Evolutionary conservation across 371 early-diverging fungal species (phyloP).

Genomic region (Rhizomucor miehei): DNA sequence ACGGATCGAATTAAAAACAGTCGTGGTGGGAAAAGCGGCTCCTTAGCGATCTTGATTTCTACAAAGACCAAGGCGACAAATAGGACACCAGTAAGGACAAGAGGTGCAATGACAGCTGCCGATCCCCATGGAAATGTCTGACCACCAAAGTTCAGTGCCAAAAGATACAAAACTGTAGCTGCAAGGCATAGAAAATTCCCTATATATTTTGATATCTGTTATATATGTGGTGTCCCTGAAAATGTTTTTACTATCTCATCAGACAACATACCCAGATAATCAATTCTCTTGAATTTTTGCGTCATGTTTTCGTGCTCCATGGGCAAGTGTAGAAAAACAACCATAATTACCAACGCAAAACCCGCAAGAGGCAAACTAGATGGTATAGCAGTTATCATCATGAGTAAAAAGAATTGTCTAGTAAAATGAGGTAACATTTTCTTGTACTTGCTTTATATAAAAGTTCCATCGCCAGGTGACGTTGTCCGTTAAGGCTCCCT

Average conservation of each 20-base stretch:
- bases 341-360: conserved; percentile 30
- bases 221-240: too few relatives aligned
- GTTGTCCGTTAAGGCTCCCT: conserved; percentile 43
- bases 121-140: conserved; percentile 61
- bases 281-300: conserved; percentile 39
- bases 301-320: conserved; percentile 25
- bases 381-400: background rate
- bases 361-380: conserved; percentile 50
- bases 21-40: conserved; percentile 57
- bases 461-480: conserved; percentile 49
- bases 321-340: conserved; percentile 28
- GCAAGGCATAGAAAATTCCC: conserved; percentile 39
- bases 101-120: conserved; percentile 57
- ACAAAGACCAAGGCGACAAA: conserved; percentile 34
- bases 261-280: conserved; percentile 30
- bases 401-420: background rate
- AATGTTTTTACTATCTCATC: conserved; percentile 15
- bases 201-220: too few relatives aligned
- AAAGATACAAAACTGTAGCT: conserved; percentile 37
- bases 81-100: conserved; percentile 48
- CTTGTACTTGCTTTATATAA: conserved; percentile 44
- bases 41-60: conserved; percentile 49
- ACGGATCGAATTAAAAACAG: conserved; percentile 51
- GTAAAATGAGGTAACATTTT: background rate
- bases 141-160: conserved; percentile 51